A percentile compares a stretch with the other conserved stretches of the same genome.
Evolutionary conservation across 225 moss, liverwort and hornwort species (phyloP).

Genomic region (Thuidium tamariscinum): DNA sequence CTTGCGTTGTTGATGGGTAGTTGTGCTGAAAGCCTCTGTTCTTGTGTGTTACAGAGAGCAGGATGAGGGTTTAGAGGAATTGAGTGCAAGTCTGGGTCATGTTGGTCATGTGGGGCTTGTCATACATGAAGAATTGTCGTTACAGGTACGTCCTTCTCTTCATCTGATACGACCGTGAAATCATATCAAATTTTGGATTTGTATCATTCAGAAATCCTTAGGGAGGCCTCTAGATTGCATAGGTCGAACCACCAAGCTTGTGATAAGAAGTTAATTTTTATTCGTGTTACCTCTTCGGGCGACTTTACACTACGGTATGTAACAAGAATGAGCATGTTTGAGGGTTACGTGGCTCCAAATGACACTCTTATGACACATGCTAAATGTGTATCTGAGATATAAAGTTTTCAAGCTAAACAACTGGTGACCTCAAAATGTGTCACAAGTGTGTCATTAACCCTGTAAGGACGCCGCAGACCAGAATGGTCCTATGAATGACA

Average conservation of each 20-base stretch:
- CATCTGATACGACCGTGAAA: neutral
- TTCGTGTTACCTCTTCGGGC: neutral
- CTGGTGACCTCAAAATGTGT: neutral
- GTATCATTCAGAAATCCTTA: neutral
- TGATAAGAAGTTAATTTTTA: neutral
- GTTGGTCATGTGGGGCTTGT: conserved; percentile 75
- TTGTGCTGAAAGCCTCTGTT: neutral
- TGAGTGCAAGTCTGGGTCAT: conserved; percentile 65
- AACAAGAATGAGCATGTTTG: neutral
- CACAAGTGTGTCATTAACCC: neutral
- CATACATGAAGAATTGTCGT: conserved; percentile 71
- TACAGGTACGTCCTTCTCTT: conserved; percentile 43
- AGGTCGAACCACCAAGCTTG: neutral
- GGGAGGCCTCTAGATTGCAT: neutral
- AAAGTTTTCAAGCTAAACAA: neutral
- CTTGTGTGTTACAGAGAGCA: conserved; percentile 54
- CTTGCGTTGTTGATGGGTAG: neutral
- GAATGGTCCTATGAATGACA: too few species aligned
- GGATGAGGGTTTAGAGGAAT: conserved; percentile 84
- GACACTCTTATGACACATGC: neutral
- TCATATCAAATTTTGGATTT: neutral
- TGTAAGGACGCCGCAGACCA: too few species aligned
- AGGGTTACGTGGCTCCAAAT: neutral
- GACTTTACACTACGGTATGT: neutral
- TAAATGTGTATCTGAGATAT: neutral